Conservation (phyloP, 2,329 filamentous ascomycete species). For the Ambrosiella xylebori region DNA sequence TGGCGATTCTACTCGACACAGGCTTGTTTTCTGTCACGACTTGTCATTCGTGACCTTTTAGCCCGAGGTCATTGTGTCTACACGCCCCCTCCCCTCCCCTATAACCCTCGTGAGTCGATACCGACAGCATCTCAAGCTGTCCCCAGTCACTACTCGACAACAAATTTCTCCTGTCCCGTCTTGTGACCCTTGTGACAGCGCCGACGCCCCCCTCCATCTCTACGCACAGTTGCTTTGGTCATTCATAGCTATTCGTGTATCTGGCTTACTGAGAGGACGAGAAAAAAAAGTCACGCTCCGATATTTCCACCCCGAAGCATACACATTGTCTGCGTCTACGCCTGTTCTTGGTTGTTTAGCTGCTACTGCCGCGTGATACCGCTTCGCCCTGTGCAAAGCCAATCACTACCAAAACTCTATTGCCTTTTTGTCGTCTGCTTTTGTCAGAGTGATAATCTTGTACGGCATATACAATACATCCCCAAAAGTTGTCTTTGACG, state of each 20-base stretch:
- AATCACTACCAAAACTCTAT: neutral
- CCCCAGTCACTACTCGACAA: too few species aligned
- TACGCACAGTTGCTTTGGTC: too few species aligned
- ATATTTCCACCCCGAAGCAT: too few species aligned
- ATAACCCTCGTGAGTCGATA: neutral
- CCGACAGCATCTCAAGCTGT: neutral
- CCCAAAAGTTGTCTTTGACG: too few species aligned
- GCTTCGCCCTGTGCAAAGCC: neutral
- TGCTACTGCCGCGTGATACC: neutral
- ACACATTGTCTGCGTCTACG: too few species aligned
- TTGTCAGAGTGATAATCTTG: conserved; percentile 6
- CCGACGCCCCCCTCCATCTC: too few species aligned
- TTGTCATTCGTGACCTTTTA: neutral
- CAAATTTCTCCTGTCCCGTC: too few species aligned
- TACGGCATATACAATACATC: neutral
- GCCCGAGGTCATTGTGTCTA: neutral
- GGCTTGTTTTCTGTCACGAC: neutral
- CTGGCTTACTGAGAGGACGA: too few species aligned
- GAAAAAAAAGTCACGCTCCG: too few species aligned
- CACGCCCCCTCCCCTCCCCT: neutral
- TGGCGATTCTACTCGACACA: neutral
- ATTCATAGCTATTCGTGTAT: too few species aligned
- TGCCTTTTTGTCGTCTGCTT: conserved; percentile 8
- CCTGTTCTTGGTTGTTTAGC: neutral
- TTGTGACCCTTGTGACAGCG: too few species aligned